Evolutionary conservation across 345 rosid genomes (phyloP).

Genomic region (Microcos paniculata): DNA sequence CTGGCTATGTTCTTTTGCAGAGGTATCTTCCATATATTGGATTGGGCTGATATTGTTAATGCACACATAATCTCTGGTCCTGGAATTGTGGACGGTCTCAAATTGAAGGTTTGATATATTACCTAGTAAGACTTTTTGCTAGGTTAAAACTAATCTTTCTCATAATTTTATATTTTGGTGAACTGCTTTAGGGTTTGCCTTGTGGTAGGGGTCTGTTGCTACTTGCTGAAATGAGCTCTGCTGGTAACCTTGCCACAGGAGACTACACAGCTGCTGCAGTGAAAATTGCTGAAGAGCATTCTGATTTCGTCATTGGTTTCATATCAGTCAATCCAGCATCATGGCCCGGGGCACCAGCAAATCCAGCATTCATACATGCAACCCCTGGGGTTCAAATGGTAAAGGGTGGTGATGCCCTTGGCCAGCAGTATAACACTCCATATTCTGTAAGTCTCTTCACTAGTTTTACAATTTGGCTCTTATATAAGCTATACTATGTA

Average conservation of each 20-base stretch:
- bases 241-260: slow-evolving; percentile 92
- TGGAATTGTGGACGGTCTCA: slow-evolving; percentile 91
- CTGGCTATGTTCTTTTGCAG: slow-evolving; percentile 37
- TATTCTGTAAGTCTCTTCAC: slow-evolving; percentile 59
- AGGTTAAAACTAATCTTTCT: slow-evolving; percentile 1
- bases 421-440: slow-evolving; percentile 96
- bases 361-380: slow-evolving; percentile 89
- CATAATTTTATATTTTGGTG: slow-evolving; percentile 2
- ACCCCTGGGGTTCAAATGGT: slow-evolving; percentile 99
- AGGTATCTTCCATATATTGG: slow-evolving; percentile 76
- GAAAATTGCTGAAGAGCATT: slow-evolving; percentile 89
- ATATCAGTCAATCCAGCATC: slow-evolving; percentile 95
- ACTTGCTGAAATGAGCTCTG: slow-evolving; percentile 99
- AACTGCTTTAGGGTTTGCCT: slow-evolving; percentile 70
- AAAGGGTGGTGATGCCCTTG: slow-evolving; percentile 84
- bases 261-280: slow-evolving; percentile 93
- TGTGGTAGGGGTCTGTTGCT: slow-evolving; percentile 83
- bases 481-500: not conserved
- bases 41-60: slow-evolving; percentile 96
- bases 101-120: slow-evolving; percentile 65
- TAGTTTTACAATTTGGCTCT: not conserved
- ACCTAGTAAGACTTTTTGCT: not conserved
- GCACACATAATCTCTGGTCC: slow-evolving; percentile 94
- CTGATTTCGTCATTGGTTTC: slow-evolving; percentile 95
- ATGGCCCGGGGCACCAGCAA: slow-evolving; percentile 81